Evolutionary conservation across 192 early-diverging fungal genomes (phyloP), one percentile per base, ranked within the genome.

Genomic region (Coemansia interrupta): DNA sequence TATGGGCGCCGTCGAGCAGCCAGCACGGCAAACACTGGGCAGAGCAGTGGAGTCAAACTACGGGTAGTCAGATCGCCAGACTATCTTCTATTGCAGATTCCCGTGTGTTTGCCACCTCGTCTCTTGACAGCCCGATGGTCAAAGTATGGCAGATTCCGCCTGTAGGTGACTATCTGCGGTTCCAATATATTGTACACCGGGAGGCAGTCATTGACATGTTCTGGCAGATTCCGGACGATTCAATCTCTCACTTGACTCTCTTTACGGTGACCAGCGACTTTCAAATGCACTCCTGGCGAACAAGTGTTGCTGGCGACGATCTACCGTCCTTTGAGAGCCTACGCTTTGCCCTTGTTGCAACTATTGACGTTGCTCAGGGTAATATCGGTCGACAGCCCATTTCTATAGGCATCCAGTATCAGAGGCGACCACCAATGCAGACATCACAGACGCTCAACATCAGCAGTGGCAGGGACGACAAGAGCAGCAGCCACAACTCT

Each of bases 121-220:
- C 69, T 0, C 38, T 12, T 20, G 56, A 64, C 17, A 57, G 59
- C 15, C 62, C 22, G 48, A 24, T 78, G 30, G 66, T 60, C 43
- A 78, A 68, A 48, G 56, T 78, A 2, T 78, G 75, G 75, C 75
- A 72, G 54, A 24, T 62, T 26, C 15, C 53, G 1, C 40, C 20
- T 5, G 48, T 29, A 14, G 26, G 29, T n/a, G 28, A 41, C 24
- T 40, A 56, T 18, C 1, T 72, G 44, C 75, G 65, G 23, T 64
- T 78, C 47, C 75, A 72, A 28, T 78, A 78, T 41, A 41, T 72
- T 14, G 69, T 72, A 13, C 75, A 78, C 26, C 24, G 65, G 6
- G 26, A n/a, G 9, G 15, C 59, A 0, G 63, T 78, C 8, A 9
- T 46, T 36, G 51, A 58, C 32, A 42, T 68, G 11, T 78, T 72